Conservation (phyloP, 2,329 filamentous ascomycete species). For the Lachnellula arida region DNA sequence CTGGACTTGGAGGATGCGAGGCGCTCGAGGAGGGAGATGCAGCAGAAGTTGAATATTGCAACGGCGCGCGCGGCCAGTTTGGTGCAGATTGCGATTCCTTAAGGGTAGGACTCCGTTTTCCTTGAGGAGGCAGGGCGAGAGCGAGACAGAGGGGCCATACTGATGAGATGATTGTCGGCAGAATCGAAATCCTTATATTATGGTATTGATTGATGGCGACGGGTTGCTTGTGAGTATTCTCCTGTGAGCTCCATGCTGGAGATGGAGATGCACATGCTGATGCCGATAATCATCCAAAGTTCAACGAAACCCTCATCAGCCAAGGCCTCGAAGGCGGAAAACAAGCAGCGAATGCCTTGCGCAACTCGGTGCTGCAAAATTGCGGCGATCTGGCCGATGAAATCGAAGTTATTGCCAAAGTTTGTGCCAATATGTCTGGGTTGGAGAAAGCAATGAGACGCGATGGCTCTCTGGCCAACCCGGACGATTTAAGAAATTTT, state of each 20-base stretch:
- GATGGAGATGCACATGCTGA: background rate
- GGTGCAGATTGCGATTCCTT: constrained; percentile 39
- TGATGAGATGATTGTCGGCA: constrained; percentile 11
- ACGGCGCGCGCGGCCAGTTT: constrained; percentile 34
- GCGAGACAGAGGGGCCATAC: background rate
- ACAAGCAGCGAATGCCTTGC: constrained; percentile 41
- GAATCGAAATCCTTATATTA: constrained; percentile 52
- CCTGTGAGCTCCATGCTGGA: constrained; percentile 1
- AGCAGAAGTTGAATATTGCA: constrained; percentile 41
- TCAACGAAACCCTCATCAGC: constrained; percentile 50
- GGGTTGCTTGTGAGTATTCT: constrained; percentile 49
- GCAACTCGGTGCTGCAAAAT: constrained; percentile 43
- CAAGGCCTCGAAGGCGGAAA: constrained; percentile 44
- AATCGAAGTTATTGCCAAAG: constrained; percentile 51
- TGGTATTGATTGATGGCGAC: constrained; percentile 59
- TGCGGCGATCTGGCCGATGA: constrained; percentile 42
- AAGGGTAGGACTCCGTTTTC: constrained; percentile 38
- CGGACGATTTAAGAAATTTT: constrained; percentile 51
- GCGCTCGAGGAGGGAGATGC: constrained; percentile 45
- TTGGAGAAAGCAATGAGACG: constrained; percentile 47
- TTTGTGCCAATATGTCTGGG: constrained; percentile 50
- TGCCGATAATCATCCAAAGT: constrained; percentile 38
- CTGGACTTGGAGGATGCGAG: constrained; percentile 49
- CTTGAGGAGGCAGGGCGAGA: background rate
- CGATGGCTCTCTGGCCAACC: constrained; percentile 42